Percentiles rank a stretch among this genome's conserved stretches.
Conservation (phyloP, 176 grass and related monocot species). For the Raddia guianensis region DNA sequence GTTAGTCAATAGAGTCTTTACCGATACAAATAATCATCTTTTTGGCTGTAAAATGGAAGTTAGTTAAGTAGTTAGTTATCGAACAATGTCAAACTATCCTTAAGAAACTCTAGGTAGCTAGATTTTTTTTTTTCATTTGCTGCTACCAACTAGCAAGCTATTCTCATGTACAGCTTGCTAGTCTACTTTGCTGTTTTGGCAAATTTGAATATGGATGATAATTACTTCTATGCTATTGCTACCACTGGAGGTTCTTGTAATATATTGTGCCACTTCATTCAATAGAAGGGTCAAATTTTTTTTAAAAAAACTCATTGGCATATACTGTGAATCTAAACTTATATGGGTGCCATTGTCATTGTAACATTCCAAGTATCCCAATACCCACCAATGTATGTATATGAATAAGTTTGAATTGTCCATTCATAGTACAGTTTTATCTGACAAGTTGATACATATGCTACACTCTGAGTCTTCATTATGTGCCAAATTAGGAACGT, state of each 20-base stretch:
- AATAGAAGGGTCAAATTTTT: not conserved
- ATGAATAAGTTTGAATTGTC: slow-evolving; percentile 9
- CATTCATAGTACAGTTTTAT: slow-evolving; percentile 11
- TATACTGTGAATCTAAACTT: not conserved
- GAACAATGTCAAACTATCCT: not conserved
- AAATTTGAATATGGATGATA: not conserved
- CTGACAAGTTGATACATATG: not conserved
- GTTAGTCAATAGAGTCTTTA: not conserved
- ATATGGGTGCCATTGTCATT: slow-evolving; percentile 4
- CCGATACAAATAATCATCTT: not conserved
- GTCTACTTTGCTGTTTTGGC: not conserved
- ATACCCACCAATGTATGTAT: slow-evolving; percentile 5
- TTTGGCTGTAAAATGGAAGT: not conserved
- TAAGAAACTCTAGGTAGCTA: not conserved
- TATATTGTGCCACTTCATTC: slow-evolving; percentile 28
- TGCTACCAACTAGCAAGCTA: not conserved
- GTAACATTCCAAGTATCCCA: not conserved
- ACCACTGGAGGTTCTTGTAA: not conserved
- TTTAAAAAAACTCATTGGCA: not conserved
- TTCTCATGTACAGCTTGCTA: not conserved
- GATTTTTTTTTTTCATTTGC: not conserved
- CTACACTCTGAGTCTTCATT: slow-evolving; percentile 7
- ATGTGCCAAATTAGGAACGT: slow-evolving; percentile 4
- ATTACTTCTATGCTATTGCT: not conserved
- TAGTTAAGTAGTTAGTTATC: not conserved